Evolutionary conservation across 352 stramenopile species (phyloP), one percentile per base, ranked within the genome.

Genomic region (Phytopythium aichiense): DNA sequence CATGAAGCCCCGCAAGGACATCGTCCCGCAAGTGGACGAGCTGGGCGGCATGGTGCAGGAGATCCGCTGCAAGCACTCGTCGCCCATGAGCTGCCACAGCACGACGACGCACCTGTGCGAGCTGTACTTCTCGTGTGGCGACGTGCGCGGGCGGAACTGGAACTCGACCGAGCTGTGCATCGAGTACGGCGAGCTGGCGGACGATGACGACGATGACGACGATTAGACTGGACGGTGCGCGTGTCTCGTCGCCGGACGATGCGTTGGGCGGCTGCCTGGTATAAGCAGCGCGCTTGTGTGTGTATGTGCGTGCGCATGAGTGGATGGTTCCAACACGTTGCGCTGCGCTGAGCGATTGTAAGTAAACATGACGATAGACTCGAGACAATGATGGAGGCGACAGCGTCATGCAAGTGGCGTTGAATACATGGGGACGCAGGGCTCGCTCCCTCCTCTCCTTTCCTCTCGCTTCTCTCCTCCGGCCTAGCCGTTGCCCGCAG

Each of bases 401-500:
- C n/a, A 25, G 15, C 22, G 42, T 25, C 42, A 15, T 49, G 20
- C 42, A 49, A 25, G 42, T 49, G 42, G 42, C 42, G 22, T 49
- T 49, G 42, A 25, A 15, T 49, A 49, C 42, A 49, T 49, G 18
- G 42, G 11, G 22, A 49, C n/a, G 42, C 40, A 52, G 45, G 22
- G 18, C 43, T 18, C 43, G 3, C 4, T 51, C 22, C 20, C n/a
- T 1, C 46, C n/a, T 22, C 30, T 30, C 28, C 4, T 31, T 5
- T 31, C 28, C 28, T 31, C 28, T 51, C 22, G 45, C 22, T 33
- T n/a, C 48, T n/a, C 48, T 33, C 16, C 46, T 53, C 18, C 23
- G 25, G 15, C 37, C 88, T 84, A 98, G 62, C 91, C 91, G 53
- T 98, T 97, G 53, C 92, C 92, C 56, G 92, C 92, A 58, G 91